A percentile compares a stretch with the other conserved stretches of the same genome.
Evolutionary conservation across 306 rosid species (phyloP).

Genomic region (apple (Malus domestica)): ASM211411v1 NC_041801.1:16542001-16542500

Average conservation of each 20-base stretch:
- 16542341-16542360: slow-evolving; percentile 82
- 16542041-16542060: slow-evolving; percentile 58
- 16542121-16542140: slow-evolving; percentile 60
- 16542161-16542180: slow-evolving; percentile 57
- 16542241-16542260: slow-evolving; percentile 79
- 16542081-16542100: slow-evolving; percentile 64
- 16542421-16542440: slow-evolving; percentile 28
- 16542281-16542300: slow-evolving; percentile 54
- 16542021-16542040: slow-evolving; percentile 58
- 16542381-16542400: slow-evolving; percentile 51
- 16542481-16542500: neutral
- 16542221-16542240: slow-evolving; percentile 65
- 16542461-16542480: neutral
- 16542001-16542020: slow-evolving; percentile 74
- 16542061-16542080: slow-evolving; percentile 70
- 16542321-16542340: slow-evolving; percentile 83
- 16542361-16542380: slow-evolving; percentile 84
- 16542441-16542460: neutral
- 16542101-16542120: slow-evolving; percentile 66
- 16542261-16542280: slow-evolving; percentile 58
- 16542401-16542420: slow-evolving; percentile 49
- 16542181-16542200: slow-evolving; percentile 70
- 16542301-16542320: slow-evolving; percentile 33
- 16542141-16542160: slow-evolving; percentile 66
- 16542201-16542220: slow-evolving; percentile 65